Conservation (phyloP, 2,329 filamentous ascomycete species). For the Pyrenochaeta sp. region DNA sequence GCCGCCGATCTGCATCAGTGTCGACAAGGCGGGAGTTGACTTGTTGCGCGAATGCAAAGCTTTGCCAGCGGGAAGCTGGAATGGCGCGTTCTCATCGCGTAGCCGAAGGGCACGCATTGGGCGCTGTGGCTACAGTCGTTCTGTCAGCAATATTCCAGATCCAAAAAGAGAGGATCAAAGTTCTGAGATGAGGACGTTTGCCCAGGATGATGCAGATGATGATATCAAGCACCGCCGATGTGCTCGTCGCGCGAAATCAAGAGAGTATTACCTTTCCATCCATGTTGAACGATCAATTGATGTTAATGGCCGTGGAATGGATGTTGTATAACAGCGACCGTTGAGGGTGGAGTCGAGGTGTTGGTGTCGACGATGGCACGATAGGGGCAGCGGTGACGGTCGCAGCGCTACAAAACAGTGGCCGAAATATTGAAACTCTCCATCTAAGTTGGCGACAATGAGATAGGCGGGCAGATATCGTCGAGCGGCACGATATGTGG, state of each 20-base stretch:
- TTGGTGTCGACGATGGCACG: constrained; percentile 24
- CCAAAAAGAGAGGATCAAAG: constrained; percentile 8
- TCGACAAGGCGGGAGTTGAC: constrained; percentile 71
- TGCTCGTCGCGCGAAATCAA: constrained; percentile 6
- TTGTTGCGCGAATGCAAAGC: constrained; percentile 81
- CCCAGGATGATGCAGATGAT: constrained; percentile 5
- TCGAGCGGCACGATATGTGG: constrained; percentile 34
- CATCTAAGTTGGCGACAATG: constrained; percentile 50
- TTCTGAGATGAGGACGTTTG: constrained; percentile 7
- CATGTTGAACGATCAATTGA: constrained; percentile 45
- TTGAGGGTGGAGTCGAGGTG: constrained; percentile 20
- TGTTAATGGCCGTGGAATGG: constrained; percentile 18
- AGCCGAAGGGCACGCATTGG: constrained; percentile 65
- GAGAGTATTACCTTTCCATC: constrained; percentile 53
- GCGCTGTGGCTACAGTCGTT: constrained; percentile 69
- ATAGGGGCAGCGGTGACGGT: constrained; percentile 37
- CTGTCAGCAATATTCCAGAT: constrained; percentile 24
- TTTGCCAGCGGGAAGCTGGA: constrained; percentile 51
- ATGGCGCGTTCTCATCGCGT: constrained; percentile 73
- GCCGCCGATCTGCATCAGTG: constrained; percentile 60
- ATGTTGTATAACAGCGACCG: constrained; percentile 27
- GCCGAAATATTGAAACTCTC: constrained; percentile 49
- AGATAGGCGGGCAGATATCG: constrained; percentile 45
- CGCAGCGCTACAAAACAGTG: constrained; percentile 44
- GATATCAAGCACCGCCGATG: constrained; percentile 1